Evolutionary conservation across 192 early-diverging fungal genomes (phyloP).

Genomic region (Dimargaris verticillata): DNA sequence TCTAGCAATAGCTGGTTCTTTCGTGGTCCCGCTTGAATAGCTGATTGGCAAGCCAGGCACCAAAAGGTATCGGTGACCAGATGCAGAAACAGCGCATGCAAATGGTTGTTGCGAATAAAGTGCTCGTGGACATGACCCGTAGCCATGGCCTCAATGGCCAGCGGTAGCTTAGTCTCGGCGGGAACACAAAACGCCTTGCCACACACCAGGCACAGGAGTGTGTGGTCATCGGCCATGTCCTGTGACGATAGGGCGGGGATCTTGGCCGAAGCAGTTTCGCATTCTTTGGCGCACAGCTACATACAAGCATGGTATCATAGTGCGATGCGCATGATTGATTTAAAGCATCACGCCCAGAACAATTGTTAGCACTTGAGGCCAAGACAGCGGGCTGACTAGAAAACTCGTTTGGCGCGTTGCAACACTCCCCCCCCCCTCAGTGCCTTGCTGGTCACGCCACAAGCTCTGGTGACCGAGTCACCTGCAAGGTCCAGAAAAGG

Average conservation of each 20-base stretch:
- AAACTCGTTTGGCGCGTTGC: no score
- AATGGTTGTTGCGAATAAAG: slow-evolving; percentile 2
- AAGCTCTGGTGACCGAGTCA: no score
- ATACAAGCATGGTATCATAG: neutral
- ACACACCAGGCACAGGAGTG: slow-evolving; percentile 1
- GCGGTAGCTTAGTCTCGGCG: neutral
- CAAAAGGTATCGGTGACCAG: neutral
- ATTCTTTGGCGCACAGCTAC: neutral
- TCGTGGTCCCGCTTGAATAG: neutral
- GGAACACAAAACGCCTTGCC: slow-evolving; percentile 6
- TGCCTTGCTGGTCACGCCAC: no score
- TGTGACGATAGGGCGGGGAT: neutral
- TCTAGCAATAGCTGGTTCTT: slow-evolving; percentile 11
- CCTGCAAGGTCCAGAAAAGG: neutral
- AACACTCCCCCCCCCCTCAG: no score
- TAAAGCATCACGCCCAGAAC: no score
- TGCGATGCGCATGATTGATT: neutral
- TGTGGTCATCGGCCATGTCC: neutral
- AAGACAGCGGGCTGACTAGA: no score
- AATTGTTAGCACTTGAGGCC: no score
- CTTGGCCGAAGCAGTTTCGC: neutral
- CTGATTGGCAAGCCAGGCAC: slow-evolving; percentile 2
- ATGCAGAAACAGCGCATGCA: slow-evolving; percentile 2
- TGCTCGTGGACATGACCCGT: slow-evolving; percentile 1
- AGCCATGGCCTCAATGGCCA: neutral